Evolutionary conservation across 768 basidiomycete species (phyloP), one percentile per base, ranked within the genome.

Genomic region (Porphyrellus cyaneotinctus): DNA sequence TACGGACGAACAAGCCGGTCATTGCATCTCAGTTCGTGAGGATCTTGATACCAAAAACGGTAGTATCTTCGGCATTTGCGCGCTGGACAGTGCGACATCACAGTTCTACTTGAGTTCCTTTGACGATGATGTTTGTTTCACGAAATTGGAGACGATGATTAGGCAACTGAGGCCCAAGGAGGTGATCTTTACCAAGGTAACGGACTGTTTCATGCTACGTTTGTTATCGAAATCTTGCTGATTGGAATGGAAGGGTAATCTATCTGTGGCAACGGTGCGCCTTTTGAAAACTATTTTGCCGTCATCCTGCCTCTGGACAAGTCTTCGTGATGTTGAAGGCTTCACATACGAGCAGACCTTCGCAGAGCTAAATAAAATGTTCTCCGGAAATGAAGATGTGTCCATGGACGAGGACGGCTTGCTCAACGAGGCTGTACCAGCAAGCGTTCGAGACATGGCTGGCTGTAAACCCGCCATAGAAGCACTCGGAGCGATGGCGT

Each of bases 81-180:
- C 94, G 9, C 70, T 98, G 61, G 97, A 99, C 67, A 95, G 93
- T 53, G 81, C 97, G 4, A 99, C 97, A 0, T 95, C 92, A 41
- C 89, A 95, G 67, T 98, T 99, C 75, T 87, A 92, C 64, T 66
- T 99, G 63, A 88, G 89, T 50, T 76, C 80, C 1, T 97, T 98
- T 67, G 82, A 88, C 52, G 97, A 99, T 60, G 97, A 99, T 65
- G 78, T 91, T 13, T 95, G 90, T 64, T 80, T 92, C 31, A 98
- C 97, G 5, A 88, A 84, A 66, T 70, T 99, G 53, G 97, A 98
- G 72, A 99, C 97, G 1, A 74, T 97, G 61, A 82, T 97, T 73
- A 78, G 95, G 56, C 94, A 95, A 67, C 73, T 97, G 49, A 75
- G 93, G 35, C 91, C 91, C 1, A 95, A 95, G 69, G 95, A 97